These are phyloP conservation scores for Nannochloris sp. DNA, from an alignment of 139 green algal genomes.

Conservation along the genomic window DNA sequence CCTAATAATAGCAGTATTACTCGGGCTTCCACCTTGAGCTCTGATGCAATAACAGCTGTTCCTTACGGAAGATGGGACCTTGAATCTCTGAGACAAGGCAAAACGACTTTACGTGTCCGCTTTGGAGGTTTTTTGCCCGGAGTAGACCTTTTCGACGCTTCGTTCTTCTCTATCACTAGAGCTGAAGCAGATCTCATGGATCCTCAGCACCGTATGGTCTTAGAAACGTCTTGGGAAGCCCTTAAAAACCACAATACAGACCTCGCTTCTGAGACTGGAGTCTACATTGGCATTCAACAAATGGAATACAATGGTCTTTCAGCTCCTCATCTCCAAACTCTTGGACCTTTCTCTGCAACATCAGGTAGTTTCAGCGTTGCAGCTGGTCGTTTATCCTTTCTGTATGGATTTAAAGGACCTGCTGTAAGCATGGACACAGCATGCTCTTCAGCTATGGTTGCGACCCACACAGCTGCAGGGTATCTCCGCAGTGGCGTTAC, in stretches of 20 bases:
- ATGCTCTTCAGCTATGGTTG: constrained; percentile 42
- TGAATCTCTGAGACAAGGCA: too few species aligned
- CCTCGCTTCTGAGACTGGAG: constrained; percentile 23
- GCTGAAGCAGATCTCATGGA: constrained; percentile 59
- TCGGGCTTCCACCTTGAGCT: neutral
- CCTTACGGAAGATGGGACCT: neutral
- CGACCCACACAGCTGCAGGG: constrained; percentile 10
- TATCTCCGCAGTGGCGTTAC: constrained; percentile 7
- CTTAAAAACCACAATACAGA: constrained; percentile 1
- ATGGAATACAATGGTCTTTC: constrained; percentile 58
- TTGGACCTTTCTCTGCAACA: constrained; percentile 60
- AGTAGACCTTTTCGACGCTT: constrained; percentile 45
- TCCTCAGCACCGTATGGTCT: constrained; percentile 62
- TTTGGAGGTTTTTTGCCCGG: constrained; percentile 55
- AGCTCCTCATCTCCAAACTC: constrained; percentile 28
- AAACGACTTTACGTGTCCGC: too few species aligned
- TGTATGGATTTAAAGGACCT: constrained; percentile 31
- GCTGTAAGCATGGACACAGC: constrained; percentile 44
- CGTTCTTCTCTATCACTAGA: constrained; percentile 34
- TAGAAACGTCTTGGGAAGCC: constrained; percentile 28
- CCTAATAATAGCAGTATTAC: neutral
- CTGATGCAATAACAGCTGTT: neutral
- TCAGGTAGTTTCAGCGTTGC: constrained; percentile 55
- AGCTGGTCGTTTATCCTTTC: constrained; percentile 41
- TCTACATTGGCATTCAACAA: constrained; percentile 68